Evolutionary conservation across 768 basidiomycete genomes (phyloP), one percentile per base, ranked within the genome.

Genomic region (Clavulina sp.): DNA sequence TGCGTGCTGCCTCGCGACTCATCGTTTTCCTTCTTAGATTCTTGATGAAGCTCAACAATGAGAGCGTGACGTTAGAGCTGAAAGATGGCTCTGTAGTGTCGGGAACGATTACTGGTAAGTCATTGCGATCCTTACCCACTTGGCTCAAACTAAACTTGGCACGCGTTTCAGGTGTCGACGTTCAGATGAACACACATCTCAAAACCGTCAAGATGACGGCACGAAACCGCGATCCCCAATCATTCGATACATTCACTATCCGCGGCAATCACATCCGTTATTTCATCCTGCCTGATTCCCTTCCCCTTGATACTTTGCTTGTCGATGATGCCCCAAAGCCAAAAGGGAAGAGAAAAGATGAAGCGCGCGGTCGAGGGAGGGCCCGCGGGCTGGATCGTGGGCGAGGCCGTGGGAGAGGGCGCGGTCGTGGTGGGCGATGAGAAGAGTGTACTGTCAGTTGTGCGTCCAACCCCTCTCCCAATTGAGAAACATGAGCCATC

Each of bases 21-120:
- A 46, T 46, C 43, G 7, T 54, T 48, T 54, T 55, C 26, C 48
- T 13, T 44, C 13, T 9, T 52, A 93, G 88, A 66, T 96, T 93
- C 71, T 77, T 95, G 73, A 99, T 97, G 93, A 99, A 97, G 75
- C 69, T 99, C 70, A 93, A 95, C 75, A 96, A 96, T 65, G 93
- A 99, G 74, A 92, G 93, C 57, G 91, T 96, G 59, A 88, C 92
- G 56, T 77, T 97, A 65, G 92, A 99, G 72, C 75, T 99, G 59
- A 99, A 99, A 70, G 96, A 99, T 60, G 95, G 95, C 28, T 87
- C 88, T 0, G 69, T 89, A 49, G 81, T 99, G 16, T 84, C 93
- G 61, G 93, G 93, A 7, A 99, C 93, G 23, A 95, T 97, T 66
- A 95, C 89, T 16, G 92, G 93, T 92, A 55, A 57, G 79, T 65